Base-by-base conservation (phyloP, 1,284 basidiomycete species). In the Puccinia coronata region DNA sequence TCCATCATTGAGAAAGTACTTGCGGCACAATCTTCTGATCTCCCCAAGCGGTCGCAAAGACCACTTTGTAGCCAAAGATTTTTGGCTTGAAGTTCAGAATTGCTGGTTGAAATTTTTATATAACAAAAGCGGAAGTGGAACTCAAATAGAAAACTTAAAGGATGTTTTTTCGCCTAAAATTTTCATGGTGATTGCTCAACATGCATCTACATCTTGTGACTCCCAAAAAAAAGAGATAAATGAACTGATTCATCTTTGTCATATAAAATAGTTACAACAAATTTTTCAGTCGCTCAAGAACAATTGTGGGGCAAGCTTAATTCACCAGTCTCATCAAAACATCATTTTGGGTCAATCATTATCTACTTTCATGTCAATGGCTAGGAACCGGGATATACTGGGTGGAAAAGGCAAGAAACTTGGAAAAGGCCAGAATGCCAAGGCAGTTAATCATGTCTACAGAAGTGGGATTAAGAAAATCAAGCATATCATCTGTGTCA, bases 51-150 rank as follows among this genome's bases (percentile, higher is more conserved):
- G n/a, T n/a, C n/a, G n/a, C 6, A 16, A 49, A 11, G 25, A 51
- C 11, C 71, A 73, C n/a, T 72, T 72, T 55, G n/a, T 72, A 16
- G 70, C 70, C 20, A 72, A 72, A 55, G 70, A 72, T 20, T 55
- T 28, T 12, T 51, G 47, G 49, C 70, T 72, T 2, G 70, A 72
- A 31, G 23, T 72, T 16, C 70, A 72, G 25, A 72, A 72, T 23
- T 72, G 36, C 53, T 72, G 70, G 70, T 20, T 72, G 3, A 72
- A 72, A 31, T 53, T 31, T 23, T 72, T 72, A 1, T 72, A 51
- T 25, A 71, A 71, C 49, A 72, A 55, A 14, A 25, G 36, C 34
- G 36, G 39, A 25, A n/a, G n/a, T n/a, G n/a, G n/a, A n/a, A n/a
- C n/a, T n/a, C n/a, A 65, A 4, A 65, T 65, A 6, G 34, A 65